These are phyloP conservation scores for Pseudogymnoascus pannorum DNA, from an alignment of 2,329 filamentous ascomycete genomes.

Conservation along the genomic window DNA sequence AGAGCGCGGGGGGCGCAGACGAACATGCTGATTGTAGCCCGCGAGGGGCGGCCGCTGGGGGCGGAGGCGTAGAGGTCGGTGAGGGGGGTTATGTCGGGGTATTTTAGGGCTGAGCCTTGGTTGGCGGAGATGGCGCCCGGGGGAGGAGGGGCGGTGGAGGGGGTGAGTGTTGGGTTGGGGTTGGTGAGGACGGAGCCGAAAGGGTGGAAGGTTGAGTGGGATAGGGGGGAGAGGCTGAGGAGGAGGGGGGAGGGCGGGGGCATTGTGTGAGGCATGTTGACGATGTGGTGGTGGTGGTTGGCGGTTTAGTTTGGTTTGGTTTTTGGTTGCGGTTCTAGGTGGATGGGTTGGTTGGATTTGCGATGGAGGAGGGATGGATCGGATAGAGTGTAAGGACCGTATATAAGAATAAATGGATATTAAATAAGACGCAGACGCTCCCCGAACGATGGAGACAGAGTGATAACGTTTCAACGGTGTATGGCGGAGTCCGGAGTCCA, in stretches of 20 bases:
- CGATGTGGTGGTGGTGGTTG: neutral
- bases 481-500: constrained; percentile 1
- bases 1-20: constrained; percentile 65
- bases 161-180: constrained; percentile 51
- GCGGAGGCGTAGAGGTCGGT: constrained; percentile 62
- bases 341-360: too few species aligned
- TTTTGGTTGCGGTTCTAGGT: too few species aligned
- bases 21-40: constrained; percentile 79
- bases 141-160: constrained; percentile 34
- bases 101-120: constrained; percentile 84
- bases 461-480: constrained; percentile 4
- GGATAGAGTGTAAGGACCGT: neutral
- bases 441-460: neutral
- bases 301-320: neutral
- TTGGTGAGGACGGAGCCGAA: constrained; percentile 83
- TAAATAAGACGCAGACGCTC: neutral
- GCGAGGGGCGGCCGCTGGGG: constrained; percentile 48
- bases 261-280: constrained; percentile 11
- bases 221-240: constrained; percentile 59
- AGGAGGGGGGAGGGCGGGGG: constrained; percentile 32
- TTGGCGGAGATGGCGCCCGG: constrained; percentile 59
- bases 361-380: neutral
- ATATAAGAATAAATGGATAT: neutral
- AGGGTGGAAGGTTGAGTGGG: constrained; percentile 58
- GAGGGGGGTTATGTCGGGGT: constrained; percentile 69